phyloP scores from a whole-genome alignment of 164 flowering plant species.

The Liquidambar formosana region DNA sequence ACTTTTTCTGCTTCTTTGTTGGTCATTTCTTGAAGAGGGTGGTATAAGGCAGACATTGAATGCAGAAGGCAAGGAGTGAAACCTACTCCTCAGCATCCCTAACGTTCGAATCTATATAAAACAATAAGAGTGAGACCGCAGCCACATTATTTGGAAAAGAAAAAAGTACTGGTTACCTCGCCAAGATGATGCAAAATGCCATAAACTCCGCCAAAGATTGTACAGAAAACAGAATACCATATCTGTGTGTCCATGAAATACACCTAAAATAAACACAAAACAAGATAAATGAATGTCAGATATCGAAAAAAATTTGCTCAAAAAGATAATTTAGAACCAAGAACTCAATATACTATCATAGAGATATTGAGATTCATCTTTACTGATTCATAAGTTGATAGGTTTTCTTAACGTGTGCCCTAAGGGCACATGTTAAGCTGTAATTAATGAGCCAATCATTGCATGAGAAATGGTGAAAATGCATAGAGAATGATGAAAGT shows the following conservation, averaged over 20 bases:
- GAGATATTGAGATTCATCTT: no score
- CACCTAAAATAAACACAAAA: constrained; percentile 33
- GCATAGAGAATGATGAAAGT: no score
- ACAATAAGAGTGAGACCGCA: constrained; percentile 7
- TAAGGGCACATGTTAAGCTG: no score
- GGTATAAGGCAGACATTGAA: constrained; percentile 68
- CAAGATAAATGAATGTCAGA: constrained; percentile 7
- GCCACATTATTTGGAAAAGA: background rate
- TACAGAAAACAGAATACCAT: constrained; percentile 72
- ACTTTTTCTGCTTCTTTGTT: constrained; percentile 27
- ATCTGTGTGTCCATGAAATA: constrained; percentile 80
- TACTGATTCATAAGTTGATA: background rate
- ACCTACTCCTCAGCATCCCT: constrained; percentile 86
- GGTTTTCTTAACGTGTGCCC: no score
- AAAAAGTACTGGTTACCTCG: constrained; percentile 54
- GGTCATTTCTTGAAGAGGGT: constrained; percentile 35
- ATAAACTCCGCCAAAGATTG: constrained; percentile 63
- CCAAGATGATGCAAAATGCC: constrained; percentile 87
- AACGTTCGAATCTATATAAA: constrained; percentile 73
- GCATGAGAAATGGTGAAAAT: no score
- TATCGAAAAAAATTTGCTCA: background rate
- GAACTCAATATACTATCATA: background rate
- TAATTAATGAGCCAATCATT: no score
- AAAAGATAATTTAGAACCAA: background rate
- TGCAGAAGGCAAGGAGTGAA: constrained; percentile 77